Base-by-base conservation (phyloP, 768 basidiomycete genomes). In the Phylloporus sp. region DNA sequence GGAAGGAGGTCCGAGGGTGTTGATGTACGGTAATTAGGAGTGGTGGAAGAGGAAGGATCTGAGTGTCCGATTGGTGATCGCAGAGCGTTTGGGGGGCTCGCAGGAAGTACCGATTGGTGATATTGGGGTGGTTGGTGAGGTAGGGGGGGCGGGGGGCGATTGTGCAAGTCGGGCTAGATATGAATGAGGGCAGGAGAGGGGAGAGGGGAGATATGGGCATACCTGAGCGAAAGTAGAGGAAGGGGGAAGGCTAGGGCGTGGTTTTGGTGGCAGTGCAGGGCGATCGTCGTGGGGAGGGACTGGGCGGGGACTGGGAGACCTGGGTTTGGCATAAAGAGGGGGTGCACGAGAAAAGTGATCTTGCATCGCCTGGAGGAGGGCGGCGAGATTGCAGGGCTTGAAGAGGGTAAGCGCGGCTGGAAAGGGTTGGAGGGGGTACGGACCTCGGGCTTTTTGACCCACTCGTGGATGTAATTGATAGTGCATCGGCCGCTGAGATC, bases 251-350 rank as follows among this genome's bases (percentile, higher is more conserved):
- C 31, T 42, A 48, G 55, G 61, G 40, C 52, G 63, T 15, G 52
- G 71, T 53, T 71, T 73, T 44, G 67, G 69, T 47, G 67, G 72
- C 38, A 69, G 60, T 48, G 65, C 66, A n/a, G 69, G 72, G 11
- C 57, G 71, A 56, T 61, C 69, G 40, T 52, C 54, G 34, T 50
- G 29, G 61, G 54, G 47, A 56, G 46, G 29, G 58, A 40, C 50
- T 54, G 53, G 58, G 26, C 53, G 50, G 21, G 59, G 50, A 42
- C 51, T 56, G 28, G 60, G 34, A 18, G 64, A 52, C 57, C 71
- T 77, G 14, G 90, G 84, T 66, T 86, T 91, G 26, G 94, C 82
- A 63, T 93, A 96, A 14, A 98, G 81, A 7, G 94, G 94, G 34
- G 95, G 94, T 37, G 82, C 77, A 24, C 74, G 74, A 18, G 90